phyloP scores from a whole-genome alignment of 1,139 yeast genomes.

The Sugiyamaella japonica region DNA sequence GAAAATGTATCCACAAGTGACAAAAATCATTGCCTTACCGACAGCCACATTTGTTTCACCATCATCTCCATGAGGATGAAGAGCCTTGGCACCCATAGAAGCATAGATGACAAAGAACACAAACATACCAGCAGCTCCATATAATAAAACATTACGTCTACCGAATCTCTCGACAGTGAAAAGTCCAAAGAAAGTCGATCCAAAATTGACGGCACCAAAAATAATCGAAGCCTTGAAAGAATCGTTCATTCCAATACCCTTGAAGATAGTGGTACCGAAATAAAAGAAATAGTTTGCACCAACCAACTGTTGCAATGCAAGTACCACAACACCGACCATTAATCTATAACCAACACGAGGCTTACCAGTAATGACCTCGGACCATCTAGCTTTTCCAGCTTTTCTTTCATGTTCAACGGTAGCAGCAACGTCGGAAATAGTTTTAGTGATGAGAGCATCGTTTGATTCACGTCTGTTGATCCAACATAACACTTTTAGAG shows the following conservation, averaged over 20 bases:
- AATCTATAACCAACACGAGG: constrained; percentile 69
- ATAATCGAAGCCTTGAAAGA: constrained; percentile 76
- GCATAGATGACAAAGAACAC: constrained; percentile 66
- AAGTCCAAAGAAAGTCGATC: constrained; percentile 68
- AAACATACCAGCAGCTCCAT: constrained; percentile 66
- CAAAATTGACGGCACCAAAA: constrained; percentile 77
- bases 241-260: constrained; percentile 64
- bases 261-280: constrained; percentile 75
- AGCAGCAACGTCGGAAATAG: constrained; percentile 59
- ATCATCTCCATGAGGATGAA: constrained; percentile 47
- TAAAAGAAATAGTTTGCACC: constrained; percentile 83
- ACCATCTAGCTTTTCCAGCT: constrained; percentile 70
- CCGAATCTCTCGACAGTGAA: constrained; percentile 70
- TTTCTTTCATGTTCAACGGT: constrained; percentile 62
- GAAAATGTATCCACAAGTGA: constrained; percentile 77
- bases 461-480: constrained; percentile 61
- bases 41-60: constrained; percentile 51
- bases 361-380: constrained; percentile 62
- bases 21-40: constrained; percentile 56
- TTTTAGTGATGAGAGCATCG: constrained; percentile 57
- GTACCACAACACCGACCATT: constrained; percentile 62
- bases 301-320: constrained; percentile 73
- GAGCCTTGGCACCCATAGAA: constrained; percentile 61
- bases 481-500: constrained; percentile 59
- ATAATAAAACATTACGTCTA: constrained; percentile 64